Evolutionary conservation across 306 rosid genomes (phyloP), one percentile per base, ranked within the genome.

Genomic region (Styphnolobium japonicum): DNA sequence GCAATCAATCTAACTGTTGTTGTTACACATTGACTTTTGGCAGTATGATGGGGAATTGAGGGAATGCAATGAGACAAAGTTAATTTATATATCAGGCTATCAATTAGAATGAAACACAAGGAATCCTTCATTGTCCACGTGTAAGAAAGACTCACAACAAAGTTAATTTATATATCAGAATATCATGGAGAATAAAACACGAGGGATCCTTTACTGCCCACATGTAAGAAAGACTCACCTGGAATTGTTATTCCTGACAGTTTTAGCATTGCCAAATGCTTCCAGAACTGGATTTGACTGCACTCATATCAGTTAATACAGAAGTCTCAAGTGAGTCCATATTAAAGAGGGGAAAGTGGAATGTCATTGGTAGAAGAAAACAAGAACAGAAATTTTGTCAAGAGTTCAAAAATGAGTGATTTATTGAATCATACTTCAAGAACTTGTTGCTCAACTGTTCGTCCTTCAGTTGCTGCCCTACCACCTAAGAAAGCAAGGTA

Each of bases 241-340:
- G 83, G 99, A 96, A 84, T 96, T 96, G 90, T 93, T 96, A 83
- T 96, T 96, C 83, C 98, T 86, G 52, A 96, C 96, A 16, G 99
- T 96, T 91, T 96, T 96, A 42, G 99, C 99, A 85, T 96, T 96
- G 71, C 99, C 99, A 96, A 96, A 96, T 76, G 99, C 98, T 87
- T 93, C 99, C 71, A 96, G 92, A 79, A 96, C 99, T 76, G 99
- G 99, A 84, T 96, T 96, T 85, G 99, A 96, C 99, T 96, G 96
- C 87, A 85, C 9, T 84, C 71, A 64, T 31, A 75, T 80, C 69
- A 77, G 52, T 46, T 12, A 56, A 63, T 53, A 72, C 10, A 79
- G 60, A 81, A 82, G 80, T 36, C 22, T 57, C 56, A 49, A 39
- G 56, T 68, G 65, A 77, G 64, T 77, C 49, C 58, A 70, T 42